Base-by-base conservation (phyloP, 805 yeast species). In the Candida pseudofarinosa region DNA sequence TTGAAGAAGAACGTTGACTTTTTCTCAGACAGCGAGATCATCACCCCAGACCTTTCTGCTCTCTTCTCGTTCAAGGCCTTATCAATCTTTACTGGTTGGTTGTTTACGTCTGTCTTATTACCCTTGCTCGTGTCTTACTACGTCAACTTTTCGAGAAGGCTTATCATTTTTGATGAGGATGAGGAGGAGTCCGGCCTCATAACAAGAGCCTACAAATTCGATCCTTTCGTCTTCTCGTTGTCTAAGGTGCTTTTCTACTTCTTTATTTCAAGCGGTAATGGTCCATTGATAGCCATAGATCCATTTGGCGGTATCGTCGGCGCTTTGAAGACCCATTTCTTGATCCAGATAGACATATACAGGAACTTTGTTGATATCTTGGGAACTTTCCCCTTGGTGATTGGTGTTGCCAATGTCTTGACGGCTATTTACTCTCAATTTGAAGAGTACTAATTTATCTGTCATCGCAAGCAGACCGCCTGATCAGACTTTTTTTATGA, bases 211-310 rank as follows among this genome's bases (percentile, higher is more conserved):
- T 68, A 69, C 56, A 60, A 54, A 39, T 71, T 57, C 58, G 86
- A 80, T 57, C 84, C 85, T 34, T 69, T 80, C 48, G 62, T 72
- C 38, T 79, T 75, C 58, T 74, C 74, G 44, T 58, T 80, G 50
- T 47, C 67, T 40, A 78, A 79, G 56, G 56, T 73, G 23, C 52
- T 78, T 46, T 47, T 72, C 19, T 65, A 68, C 47, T 71, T 67
- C 57, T 56, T 65, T 44, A 52, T 71, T 44, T 59, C 60, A 52
- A 64, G 62, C 49, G 59, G 56, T 54, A 47, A 43, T 61, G 67
- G 58, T 26, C 59, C 47, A 37, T 60, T 56, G 58, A 51, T 60
- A 43, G 51, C 52, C 43, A 63, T 59, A 30, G 51, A 47, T 39
- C 40, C 64, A 19, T 46, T 54, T 44, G 42, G 51, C 26, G 64